A percentile compares a stretch with the other conserved stretches of the same genome.
Evolutionary conservation across 768 basidiomycete genomes (phyloP).

Genomic region (Tulasnella sp.): DNA sequence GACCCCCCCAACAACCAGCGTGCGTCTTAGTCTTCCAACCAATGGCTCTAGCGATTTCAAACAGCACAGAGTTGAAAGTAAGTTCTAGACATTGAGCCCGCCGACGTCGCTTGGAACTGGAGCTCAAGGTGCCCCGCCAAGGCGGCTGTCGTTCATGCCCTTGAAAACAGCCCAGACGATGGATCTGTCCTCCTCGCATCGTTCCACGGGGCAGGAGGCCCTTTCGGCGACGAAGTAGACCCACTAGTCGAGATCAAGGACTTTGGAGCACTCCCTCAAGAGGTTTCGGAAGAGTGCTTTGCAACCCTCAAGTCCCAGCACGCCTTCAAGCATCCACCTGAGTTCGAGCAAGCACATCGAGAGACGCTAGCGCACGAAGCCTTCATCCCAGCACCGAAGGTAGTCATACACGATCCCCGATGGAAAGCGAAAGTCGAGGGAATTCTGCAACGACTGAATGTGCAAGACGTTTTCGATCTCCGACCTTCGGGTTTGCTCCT

Average conservation of each 20-base stretch:
- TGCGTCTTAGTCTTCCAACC: not conserved
- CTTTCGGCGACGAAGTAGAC: slow-evolving; percentile 8
- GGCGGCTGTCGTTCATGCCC: not conserved
- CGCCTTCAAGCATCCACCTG: not conserved
- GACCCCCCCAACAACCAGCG: not conserved
- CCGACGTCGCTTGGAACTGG: not conserved
- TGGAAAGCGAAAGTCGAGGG: not conserved
- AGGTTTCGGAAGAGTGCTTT: not conserved
- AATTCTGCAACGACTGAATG: not conserved
- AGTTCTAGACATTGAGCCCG: not conserved
- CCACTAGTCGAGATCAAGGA: not conserved
- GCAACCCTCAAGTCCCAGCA: not conserved
- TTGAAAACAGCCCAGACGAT: slow-evolving; percentile 12
- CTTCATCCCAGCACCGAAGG: not conserved
- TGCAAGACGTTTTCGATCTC: slow-evolving; percentile 15
- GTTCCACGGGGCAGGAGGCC: slow-evolving; percentile 7
- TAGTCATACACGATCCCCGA: not conserved
- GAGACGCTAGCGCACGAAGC: not conserved
- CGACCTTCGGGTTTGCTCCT: not conserved
- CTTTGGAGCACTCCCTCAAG: slow-evolving; percentile 10
- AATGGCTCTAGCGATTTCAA: not conserved
- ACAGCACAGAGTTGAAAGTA: not conserved
- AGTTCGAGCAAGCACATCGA: not conserved
- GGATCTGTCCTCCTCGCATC: not conserved
- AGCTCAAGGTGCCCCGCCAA: not conserved